A percentile compares a stretch with the other conserved stretches of the same genome.
Conservation (phyloP, 192 early-diverging fungal species). For the Backusella westeae region DNA sequence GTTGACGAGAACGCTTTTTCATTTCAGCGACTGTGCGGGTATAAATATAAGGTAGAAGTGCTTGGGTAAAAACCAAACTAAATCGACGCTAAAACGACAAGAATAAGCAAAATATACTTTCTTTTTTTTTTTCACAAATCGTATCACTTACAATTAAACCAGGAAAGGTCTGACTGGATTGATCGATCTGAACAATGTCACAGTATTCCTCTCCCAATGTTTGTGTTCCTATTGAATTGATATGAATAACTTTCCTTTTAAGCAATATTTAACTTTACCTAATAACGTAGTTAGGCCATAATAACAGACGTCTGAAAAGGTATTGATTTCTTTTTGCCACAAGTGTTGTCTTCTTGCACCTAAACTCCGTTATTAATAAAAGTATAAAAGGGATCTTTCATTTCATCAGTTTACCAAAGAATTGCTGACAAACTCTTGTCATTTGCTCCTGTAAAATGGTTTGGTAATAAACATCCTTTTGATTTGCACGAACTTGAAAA, state of each 20-base stretch:
- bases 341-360: constrained; percentile 57
- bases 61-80: constrained; percentile 14
- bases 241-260: constrained; percentile 6
- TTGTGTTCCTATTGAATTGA: constrained; percentile 53
- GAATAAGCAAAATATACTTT: background rate
- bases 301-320: constrained; percentile 66
- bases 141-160: constrained; percentile 36
- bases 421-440: constrained; percentile 57
- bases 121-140: background rate
- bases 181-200: constrained; percentile 74
- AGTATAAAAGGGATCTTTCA: background rate
- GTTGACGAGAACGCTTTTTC: constrained; percentile 21
- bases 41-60: constrained; percentile 33
- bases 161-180: constrained; percentile 49
- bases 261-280: constrained; percentile 36
- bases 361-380: constrained; percentile 8
- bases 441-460: constrained; percentile 62
- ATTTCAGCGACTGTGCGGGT: constrained; percentile 15
- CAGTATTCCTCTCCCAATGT: constrained; percentile 97
- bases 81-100: constrained; percentile 7
- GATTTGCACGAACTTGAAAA: constrained; percentile 75
- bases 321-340: constrained; percentile 63
- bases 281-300: constrained; percentile 69
- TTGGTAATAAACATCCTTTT: constrained; percentile 89
- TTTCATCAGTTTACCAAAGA: constrained; percentile 48